Percentiles rank a stretch among this genome's conserved stretches.
Evolutionary conservation across 768 basidiomycete genomes (phyloP).

Genomic region (Amanita fuliginea): DNA sequence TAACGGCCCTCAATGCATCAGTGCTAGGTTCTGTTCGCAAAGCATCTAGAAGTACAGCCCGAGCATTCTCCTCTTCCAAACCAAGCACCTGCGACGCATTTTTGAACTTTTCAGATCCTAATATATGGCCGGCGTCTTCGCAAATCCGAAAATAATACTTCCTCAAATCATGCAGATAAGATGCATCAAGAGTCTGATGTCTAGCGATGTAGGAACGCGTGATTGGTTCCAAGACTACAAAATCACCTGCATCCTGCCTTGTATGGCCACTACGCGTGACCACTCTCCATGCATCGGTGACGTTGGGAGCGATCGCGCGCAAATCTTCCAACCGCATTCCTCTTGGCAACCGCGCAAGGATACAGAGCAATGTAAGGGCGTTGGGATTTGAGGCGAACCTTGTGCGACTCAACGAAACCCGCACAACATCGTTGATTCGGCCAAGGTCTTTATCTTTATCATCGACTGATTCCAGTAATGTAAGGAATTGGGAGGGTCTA

Average conservation of each 20-base stretch:
- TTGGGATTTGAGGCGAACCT: not conserved
- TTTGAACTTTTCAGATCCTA: not conserved
- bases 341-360: not conserved
- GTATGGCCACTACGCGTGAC: not conserved
- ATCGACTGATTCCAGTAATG: not conserved
- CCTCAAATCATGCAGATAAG: not conserved
- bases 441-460: not conserved
- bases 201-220: not conserved
- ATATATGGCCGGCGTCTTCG: not conserved
- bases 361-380: not conserved
- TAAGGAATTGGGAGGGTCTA: not conserved
- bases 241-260: not conserved
- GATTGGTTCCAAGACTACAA: not conserved
- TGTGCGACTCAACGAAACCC: not conserved
- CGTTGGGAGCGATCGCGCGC: not conserved
- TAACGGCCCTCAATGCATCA: not conserved
- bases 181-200: not conserved
- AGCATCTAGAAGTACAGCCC: not conserved
- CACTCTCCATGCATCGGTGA: not conserved
- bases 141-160: not conserved
- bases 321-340: not conserved
- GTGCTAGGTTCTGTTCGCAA: not conserved
- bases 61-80: not conserved
- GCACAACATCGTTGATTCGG: not conserved
- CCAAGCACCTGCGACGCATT: not conserved